Percentiles rank a stretch among this genome's conserved stretches.
These are phyloP conservation scores for Echinochloa phyllopogon DNA, from an alignment of 176 grass and related monocot species.

Conservation along the genomic window DNA sequence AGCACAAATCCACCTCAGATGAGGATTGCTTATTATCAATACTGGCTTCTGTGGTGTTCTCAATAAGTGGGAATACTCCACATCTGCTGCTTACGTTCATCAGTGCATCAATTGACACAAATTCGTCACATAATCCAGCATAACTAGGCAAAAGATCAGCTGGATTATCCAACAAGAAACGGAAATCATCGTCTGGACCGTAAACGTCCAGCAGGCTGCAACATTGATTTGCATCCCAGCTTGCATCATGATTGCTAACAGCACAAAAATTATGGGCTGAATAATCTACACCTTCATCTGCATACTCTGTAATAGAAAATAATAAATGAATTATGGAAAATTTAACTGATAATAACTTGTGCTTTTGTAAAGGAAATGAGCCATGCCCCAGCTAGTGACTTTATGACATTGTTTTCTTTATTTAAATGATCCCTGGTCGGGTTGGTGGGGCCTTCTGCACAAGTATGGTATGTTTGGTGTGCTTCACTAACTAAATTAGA, in stretches of 20 bases:
- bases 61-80: slow-evolving; percentile 68
- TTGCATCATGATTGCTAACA: slow-evolving; percentile 38
- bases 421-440: not conserved
- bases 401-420: not conserved
- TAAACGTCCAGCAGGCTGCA: slow-evolving; percentile 74
- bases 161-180: slow-evolving; percentile 66
- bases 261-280: slow-evolving; percentile 29
- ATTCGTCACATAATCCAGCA: slow-evolving; percentile 47
- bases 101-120: slow-evolving; percentile 55
- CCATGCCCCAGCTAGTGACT: not conserved
- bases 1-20: slow-evolving; percentile 53
- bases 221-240: slow-evolving; percentile 44
- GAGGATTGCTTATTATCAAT: slow-evolving; percentile 39
- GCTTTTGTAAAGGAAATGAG: not conserved
- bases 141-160: slow-evolving; percentile 59
- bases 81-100: slow-evolving; percentile 56
- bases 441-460: no score
- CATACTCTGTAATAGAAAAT: slow-evolving; percentile 36
- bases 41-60: slow-evolving; percentile 43
- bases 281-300: slow-evolving; percentile 29
- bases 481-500: slow-evolving; percentile 16
- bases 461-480: not conserved
- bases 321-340: slow-evolving; percentile 37
- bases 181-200: slow-evolving; percentile 54
- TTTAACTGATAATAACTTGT: not conserved